Base-by-base conservation (phyloP, 2,329 filamentous ascomycete genomes). In the Ophiocordyceps camponoti-rufipedis region DNA sequence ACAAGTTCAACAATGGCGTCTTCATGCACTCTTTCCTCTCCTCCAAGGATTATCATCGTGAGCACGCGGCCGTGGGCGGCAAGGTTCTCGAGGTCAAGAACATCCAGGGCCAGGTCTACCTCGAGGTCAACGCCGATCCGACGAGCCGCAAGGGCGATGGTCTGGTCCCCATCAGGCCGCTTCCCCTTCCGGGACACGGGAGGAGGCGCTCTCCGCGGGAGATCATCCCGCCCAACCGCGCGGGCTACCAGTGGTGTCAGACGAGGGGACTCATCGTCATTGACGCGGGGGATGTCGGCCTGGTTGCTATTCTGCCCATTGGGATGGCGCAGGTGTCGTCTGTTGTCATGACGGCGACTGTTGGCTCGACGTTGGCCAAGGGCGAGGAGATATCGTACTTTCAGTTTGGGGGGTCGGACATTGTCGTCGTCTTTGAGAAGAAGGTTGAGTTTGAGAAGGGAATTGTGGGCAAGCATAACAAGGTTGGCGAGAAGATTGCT, bases 281-380 rank as follows among this genome's bases (percentile, higher is more conserved):
- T 12, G 56, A 67, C 0, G 62, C 58, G 5, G 48, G 56, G 0
- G 47, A 51, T 12, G 44, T 60, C 12, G 63, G 65, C 2, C 49
- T 58, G 16, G 63, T 68, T 5, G 65, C 62, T 2, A 55, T 68
- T 16, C 45, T 69, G 28, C 65, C 65, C 1, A 62, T 68, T 45
- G 64, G 65, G 9, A 69, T 68, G 65, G 64, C 62, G 5, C 58
- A 62, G 29, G 60, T 69, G 1, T 67, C 64, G 2, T 66, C 62
- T 3, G 61, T 68, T 3, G 54, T 56, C 19, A 40, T 65, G 14
- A 56, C 55, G 9, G 53, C 53, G 11, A 50, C 51, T 28, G 41
- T 48, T 31, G 59, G 51, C 0, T 48, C 54, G 14, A 28, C 28
- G 2, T 6, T 64, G 29, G 48, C 56, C n/a, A 68, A 68, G 49